Evolutionary conservation across 805 yeast species (phyloP).

Genomic region (Pichia gijzeniarum): DNA sequence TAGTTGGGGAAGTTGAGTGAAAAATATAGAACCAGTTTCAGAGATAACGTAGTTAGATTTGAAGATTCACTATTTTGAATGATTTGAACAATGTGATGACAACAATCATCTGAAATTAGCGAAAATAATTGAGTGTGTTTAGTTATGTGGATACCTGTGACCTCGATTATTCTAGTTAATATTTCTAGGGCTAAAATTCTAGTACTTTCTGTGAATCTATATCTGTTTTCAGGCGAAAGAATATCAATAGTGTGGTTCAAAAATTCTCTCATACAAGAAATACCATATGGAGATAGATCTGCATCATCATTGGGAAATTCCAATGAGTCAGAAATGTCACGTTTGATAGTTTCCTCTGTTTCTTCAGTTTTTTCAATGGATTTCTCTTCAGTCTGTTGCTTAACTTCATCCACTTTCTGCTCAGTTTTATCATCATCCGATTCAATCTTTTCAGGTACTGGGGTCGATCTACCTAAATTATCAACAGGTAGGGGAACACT

Average conservation of each 20-base stretch:
- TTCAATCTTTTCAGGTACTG: not conserved
- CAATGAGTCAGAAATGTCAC: slow-evolving; percentile 2
- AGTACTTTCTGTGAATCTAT: slow-evolving; percentile 81
- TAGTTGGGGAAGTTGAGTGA: slow-evolving; percentile 58
- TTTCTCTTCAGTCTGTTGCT: not conserved
- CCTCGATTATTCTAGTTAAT: slow-evolving; percentile 73
- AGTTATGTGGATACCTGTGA: slow-evolving; percentile 59
- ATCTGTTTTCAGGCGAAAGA: slow-evolving; percentile 74
- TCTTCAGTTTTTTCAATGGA: not conserved
- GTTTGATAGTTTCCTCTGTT: slow-evolving; percentile 2
- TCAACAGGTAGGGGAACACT: slow-evolving; percentile 45
- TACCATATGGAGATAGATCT: slow-evolving; percentile 52
- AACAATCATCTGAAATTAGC: slow-evolving; percentile 72
- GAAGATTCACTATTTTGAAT: slow-evolving; percentile 71
- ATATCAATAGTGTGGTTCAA: slow-evolving; percentile 70
- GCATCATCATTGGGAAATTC: slow-evolving; percentile 17
- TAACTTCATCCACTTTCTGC: slow-evolving; percentile 4
- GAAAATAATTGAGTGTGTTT: slow-evolving; percentile 60
- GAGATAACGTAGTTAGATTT: slow-evolving; percentile 63
- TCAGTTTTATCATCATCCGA: not conserved
- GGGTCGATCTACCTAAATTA: slow-evolving; percentile 44
- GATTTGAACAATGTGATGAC: slow-evolving; percentile 76
- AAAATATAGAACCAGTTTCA: slow-evolving; percentile 69
- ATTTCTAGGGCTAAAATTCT: slow-evolving; percentile 76
- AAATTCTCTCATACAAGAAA: slow-evolving; percentile 70